Evolutionary conservation across 768 basidiomycete species (phyloP), one percentile per base, ranked within the genome.

Genomic region (Phallus indusiatus): DNA sequence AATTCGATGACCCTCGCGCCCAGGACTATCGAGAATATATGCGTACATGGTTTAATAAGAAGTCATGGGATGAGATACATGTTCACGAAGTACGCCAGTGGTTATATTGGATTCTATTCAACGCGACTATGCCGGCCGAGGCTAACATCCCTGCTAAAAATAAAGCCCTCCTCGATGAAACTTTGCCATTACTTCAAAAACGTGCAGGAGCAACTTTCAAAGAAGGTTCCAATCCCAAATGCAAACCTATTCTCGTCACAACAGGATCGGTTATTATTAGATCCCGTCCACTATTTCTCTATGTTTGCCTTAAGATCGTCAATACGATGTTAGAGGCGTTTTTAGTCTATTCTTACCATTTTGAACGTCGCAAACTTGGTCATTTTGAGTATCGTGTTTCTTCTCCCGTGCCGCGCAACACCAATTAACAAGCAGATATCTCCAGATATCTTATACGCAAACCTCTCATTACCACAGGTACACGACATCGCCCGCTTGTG

Each of bases 21-120:
- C 70, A 86, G 37, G 87, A 90, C 64, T 89, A 88, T 67, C 79
- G 86, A 16, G 81, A 84, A 64, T 74, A 73, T 63, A 73, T 89
- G 53, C 76, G 86, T 66, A 85, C 82, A 65, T 81, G 76, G 75
- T 94, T 94, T 69, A 73, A 78, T 58, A 83, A 81, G 64, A 81
- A 77, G 16, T 81, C 84, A 0, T 95, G 88, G 87, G 84, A 84
- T 0, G 74, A 78, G 12, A 79, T 95, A 59, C 81, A 76, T 48
- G 76, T 74, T 17, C 73, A 79, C 42, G 81, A 91, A 67, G 72
- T 90, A 58, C 76, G 76, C 47, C 74, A 80, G 60, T 94, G 90
- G 88, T 73, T 95, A 33, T 84, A 89, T 59, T 94, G 92, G 91
- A 79, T 82, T 21, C 84, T 88, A 66, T 94, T 84, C 70, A 86